A percentile compares a stretch with the other conserved stretches of the same genome.
phyloP scores from a whole-genome alignment of 2,329 filamentous ascomycete species.

The Magnaporthales sp. region DNA sequence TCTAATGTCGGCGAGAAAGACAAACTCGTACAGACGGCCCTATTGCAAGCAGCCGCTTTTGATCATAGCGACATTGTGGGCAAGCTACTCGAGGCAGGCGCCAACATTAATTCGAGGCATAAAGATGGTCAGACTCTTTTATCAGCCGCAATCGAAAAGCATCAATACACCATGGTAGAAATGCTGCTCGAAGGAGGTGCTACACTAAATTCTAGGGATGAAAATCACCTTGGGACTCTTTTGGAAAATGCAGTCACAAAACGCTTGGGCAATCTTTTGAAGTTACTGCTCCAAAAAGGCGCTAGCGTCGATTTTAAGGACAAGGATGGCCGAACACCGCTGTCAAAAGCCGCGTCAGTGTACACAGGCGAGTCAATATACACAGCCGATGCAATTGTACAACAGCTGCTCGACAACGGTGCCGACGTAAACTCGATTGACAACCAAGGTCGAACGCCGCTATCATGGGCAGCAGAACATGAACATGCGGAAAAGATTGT shows the following conservation, averaged over 20 bases:
- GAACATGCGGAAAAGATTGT: no score
- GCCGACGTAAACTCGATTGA: background rate
- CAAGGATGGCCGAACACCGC: background rate
- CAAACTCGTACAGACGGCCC: background rate
- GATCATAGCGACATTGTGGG: background rate
- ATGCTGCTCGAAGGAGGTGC: no score
- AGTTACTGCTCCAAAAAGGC: background rate
- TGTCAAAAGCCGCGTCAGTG: background rate
- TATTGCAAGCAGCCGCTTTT: background rate
- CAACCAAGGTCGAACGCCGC: background rate
- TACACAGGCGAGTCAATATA: background rate
- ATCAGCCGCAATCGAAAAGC: no score
- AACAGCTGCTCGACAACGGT: background rate
- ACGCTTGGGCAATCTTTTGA: no score
- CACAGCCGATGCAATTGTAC: background rate
- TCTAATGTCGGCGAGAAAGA: background rate
- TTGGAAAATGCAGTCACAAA: no score
- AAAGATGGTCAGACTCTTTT: background rate
- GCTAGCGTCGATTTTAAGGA: background rate
- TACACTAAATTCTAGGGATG: no score
- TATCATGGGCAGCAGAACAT: background rate
- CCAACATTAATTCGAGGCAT: background rate
- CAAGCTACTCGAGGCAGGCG: background rate
- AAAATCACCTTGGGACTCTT: no score
- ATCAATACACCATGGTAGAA: no score